Evolutionary conservation across 345 rosid genomes (phyloP).

Genomic region (Eucalyptus camaldulensis): DNA sequence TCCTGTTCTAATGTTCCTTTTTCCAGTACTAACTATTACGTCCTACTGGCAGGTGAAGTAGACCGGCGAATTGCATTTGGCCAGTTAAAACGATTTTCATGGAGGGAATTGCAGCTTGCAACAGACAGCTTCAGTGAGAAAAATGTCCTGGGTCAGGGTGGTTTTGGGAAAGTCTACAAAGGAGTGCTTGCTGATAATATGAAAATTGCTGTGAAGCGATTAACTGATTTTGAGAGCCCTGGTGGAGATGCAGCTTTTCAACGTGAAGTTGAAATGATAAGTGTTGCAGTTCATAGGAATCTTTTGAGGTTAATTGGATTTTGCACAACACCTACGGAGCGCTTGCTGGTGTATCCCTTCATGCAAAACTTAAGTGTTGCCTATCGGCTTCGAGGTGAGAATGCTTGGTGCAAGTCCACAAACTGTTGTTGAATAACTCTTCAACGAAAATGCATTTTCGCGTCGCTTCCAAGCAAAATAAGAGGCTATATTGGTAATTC

Average conservation of each 20-base stretch:
- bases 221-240: constrained; percentile 86
- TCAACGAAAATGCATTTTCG: not conserved
- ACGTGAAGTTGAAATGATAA: constrained; percentile 96
- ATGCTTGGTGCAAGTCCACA: not conserved
- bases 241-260: constrained; percentile 94
- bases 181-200: constrained; percentile 76
- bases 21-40: not conserved
- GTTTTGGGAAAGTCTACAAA: constrained; percentile 91
- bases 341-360: constrained; percentile 84
- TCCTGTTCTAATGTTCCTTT: not conserved
- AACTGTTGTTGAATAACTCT: not conserved
- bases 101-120: constrained; percentile 90
- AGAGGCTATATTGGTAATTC: not conserved
- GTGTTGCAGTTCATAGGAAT: constrained; percentile 93
- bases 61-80: constrained; percentile 95
- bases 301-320: constrained; percentile 82
- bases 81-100: constrained; percentile 79
- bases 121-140: constrained; percentile 80
- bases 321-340: constrained; percentile 90
- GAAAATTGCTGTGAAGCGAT: constrained; percentile 84
- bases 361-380: constrained; percentile 96
- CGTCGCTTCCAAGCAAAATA: not conserved
- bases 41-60: constrained; percentile 53
- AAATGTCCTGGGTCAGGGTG: constrained; percentile 92
- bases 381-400: constrained; percentile 72